A percentile compares a stretch with the other conserved stretches of the same genome.
phyloP scores from a whole-genome alignment of 768 basidiomycete genomes.

The Epithele typhae region DNA sequence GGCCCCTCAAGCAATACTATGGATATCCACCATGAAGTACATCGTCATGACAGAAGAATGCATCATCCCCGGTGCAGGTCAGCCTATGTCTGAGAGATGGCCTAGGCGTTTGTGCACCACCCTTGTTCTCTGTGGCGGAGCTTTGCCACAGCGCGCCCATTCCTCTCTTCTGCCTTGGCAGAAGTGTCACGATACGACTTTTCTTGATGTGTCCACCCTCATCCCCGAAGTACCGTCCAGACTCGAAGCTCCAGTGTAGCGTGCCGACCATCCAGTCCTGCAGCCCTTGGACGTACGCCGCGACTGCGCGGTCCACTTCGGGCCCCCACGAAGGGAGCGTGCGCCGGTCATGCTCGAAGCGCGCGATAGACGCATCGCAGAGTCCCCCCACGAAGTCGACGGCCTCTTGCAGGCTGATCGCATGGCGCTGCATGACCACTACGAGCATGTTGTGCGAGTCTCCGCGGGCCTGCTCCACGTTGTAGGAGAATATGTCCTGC shows the following conservation, averaged over 20 bases:
- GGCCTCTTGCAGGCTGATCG: slow-evolving; percentile 53
- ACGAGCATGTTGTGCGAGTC: slow-evolving; percentile 68
- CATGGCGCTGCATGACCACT: slow-evolving; percentile 59
- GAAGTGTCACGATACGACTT: slow-evolving; percentile 45
- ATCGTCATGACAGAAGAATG: too few relatives aligned
- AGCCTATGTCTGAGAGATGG: too few relatives aligned
- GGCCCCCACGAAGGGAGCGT: slow-evolving; percentile 59
- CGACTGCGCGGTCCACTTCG: slow-evolving; percentile 55
- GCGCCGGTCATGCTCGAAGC: slow-evolving; percentile 40
- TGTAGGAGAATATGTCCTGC: slow-evolving; percentile 74
- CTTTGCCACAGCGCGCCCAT: too few relatives aligned
- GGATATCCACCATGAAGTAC: too few relatives aligned
- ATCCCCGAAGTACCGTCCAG: slow-evolving; percentile 63
- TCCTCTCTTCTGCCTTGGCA: slow-evolving; percentile 1
- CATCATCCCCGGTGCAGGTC: too few relatives aligned
- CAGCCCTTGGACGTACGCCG: slow-evolving; percentile 55
- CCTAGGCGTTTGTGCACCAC: not conserved
- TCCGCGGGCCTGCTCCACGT: slow-evolving; percentile 65
- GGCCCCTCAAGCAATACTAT: too few relatives aligned
- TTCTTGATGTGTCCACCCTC: slow-evolving; percentile 52
- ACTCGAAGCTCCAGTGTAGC: slow-evolving; percentile 70
- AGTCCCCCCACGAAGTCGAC: slow-evolving; percentile 60
- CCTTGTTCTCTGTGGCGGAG: too few relatives aligned
- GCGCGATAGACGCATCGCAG: slow-evolving; percentile 50
- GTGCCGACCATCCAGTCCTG: slow-evolving; percentile 72